Evolutionary conservation across 1,284 basidiomycete genomes (phyloP), one percentile per base, ranked within the genome.

Genomic region (Fomitopsis pinicola): DNA sequence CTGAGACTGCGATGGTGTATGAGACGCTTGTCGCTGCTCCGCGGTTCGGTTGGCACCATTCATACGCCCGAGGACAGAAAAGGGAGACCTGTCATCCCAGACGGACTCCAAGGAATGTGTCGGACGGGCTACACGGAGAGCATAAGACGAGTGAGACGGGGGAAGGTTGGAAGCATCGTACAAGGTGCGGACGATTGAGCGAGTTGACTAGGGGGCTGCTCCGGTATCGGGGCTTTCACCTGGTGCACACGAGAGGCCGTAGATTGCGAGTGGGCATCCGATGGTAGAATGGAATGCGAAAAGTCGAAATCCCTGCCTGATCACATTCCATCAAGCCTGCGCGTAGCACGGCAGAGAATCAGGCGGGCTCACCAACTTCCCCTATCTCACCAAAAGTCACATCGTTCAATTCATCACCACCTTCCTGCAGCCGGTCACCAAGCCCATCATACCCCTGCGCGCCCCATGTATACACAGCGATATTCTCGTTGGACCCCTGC

Each of bases 241-340:
- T 30, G 45, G 30, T 42, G 57, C 6, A 36, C 46, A 35, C 64
- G 56, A 30, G 67, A 64, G 40, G 64, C 35, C 36, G 58, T 52
- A 44, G 64, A 60, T 54, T 62, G 64, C 42, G 33, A 19, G 6
- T n/a, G 5, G 14, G 66, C 66, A 55, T 69, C 69, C 46, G 71
- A 76, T 35, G 77, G 77, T 48, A 85, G 62, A 3, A 75, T 61
- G n/a, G 81, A 75, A 54, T 70, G 76, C 17, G 83, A 80, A 77
- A 97, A 98, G 78, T 97, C 93, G 73, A 98, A 98, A 77, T 98
- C 95, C 73, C 89, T 93, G 72, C 89, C 94, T 96, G 54, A 71
- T 57, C 57, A 40, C 36, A 19, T 1, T 53, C 35, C n/a, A 42
- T 57, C 22, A 60, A 42, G 30, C 14, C 53, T n/a, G 40, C 48